A percentile compares a stretch with the other conserved stretches of the same genome.
Evolutionary conservation across 441 rosid genomes (phyloP).

Genomic region (Brassica balearica): DNA sequence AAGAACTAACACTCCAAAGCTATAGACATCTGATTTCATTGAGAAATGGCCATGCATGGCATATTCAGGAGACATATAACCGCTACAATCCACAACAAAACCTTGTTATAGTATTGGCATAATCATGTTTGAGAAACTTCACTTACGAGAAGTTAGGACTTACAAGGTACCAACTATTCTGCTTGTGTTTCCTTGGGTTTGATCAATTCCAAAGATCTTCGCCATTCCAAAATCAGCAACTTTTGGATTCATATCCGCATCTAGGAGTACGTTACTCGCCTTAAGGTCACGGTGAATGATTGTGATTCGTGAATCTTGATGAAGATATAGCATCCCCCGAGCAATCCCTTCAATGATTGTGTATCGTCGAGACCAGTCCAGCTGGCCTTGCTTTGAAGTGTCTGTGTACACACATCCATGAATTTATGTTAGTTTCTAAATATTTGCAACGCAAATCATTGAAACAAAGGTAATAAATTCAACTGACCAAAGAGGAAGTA

Average conservation of each 20-base stretch:
- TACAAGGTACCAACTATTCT: slow-evolving; percentile 27
- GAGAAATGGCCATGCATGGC: slow-evolving; percentile 20
- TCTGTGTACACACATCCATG: neutral
- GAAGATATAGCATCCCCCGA: slow-evolving; percentile 9
- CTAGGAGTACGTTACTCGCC: slow-evolving; percentile 6
- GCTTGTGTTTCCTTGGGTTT: neutral
- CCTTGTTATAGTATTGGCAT: neutral
- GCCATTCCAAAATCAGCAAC: slow-evolving; percentile 27
- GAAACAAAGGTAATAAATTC: neutral
- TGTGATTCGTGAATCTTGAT: slow-evolving; percentile 18
- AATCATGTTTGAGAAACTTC: neutral
- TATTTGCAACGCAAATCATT: neutral
- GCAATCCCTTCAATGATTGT: slow-evolving; percentile 22
- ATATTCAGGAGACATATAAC: slow-evolving; percentile 23
- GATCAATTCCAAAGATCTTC: slow-evolving; percentile 3
- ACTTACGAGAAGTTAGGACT: neutral
- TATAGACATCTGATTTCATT: slow-evolving; percentile 25
- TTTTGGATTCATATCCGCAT: slow-evolving; percentile 23
- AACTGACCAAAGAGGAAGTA: slow-evolving; percentile 10
- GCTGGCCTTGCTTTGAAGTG: neutral
- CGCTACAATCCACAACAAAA: neutral
- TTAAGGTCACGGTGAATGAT: slow-evolving; percentile 16
- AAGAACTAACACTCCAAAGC: slow-evolving; percentile 20
- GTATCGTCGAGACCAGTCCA: slow-evolving; percentile 1
- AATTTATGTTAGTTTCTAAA: neutral